Evolutionary conservation across 805 yeast genomes (phyloP).

Genomic region (Yamadazyma akitaensis): DNA sequence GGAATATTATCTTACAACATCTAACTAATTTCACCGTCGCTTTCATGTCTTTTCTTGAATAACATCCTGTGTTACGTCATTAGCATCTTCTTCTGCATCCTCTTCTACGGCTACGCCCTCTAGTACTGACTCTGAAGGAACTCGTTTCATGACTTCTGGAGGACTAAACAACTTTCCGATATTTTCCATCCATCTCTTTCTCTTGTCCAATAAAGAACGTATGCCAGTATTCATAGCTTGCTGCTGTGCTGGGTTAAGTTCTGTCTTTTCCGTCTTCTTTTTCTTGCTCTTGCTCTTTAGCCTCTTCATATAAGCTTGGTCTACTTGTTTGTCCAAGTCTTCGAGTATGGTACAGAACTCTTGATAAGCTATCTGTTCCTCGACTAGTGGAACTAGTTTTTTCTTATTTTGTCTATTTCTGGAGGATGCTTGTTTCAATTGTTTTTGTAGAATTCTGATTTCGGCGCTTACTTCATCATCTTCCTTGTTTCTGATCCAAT

Average conservation of each 20-base stretch:
- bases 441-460: conserved; percentile 66
- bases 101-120: conserved; percentile 31
- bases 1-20: not conserved
- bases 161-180: conserved; percentile 83
- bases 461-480: conserved; percentile 94
- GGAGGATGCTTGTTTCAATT: conserved; percentile 56
- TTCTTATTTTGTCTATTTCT: conserved; percentile 68
- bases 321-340: conserved; percentile 94
- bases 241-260: conserved; percentile 45
- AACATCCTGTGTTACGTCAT: conserved; percentile 19
- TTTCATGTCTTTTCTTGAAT: conserved; percentile 9
- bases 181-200: conserved; percentile 82
- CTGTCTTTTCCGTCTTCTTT: conserved; percentile 43
- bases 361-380: conserved; percentile 91
- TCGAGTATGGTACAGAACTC: conserved; percentile 88
- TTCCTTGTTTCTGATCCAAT: conserved; percentile 76
- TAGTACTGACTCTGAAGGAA: conserved; percentile 65
- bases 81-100: conserved; percentile 30
- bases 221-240: conserved; percentile 76
- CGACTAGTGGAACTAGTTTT: conserved; percentile 64
- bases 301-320: conserved; percentile 85
- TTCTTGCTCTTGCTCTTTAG: conserved; percentile 68
- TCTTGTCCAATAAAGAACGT: conserved; percentile 76
- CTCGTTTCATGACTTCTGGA: conserved; percentile 67
- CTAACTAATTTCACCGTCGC: not conserved